phyloP scores from a whole-genome alignment of 2,329 filamentous ascomycete species.

The Beauveria australis region DNA sequence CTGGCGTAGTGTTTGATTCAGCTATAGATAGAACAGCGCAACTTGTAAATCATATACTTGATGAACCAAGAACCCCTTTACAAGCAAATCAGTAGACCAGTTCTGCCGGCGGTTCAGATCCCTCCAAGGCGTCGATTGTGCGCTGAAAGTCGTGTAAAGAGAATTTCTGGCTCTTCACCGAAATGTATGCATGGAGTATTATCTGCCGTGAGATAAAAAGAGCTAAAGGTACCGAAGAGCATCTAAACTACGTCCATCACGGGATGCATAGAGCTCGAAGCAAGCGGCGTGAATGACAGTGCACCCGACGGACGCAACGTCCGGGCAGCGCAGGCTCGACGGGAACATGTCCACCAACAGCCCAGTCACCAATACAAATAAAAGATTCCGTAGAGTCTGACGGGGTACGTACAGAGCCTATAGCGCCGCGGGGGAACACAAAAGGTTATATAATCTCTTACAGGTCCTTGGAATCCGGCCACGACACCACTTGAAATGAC shows the following conservation, averaged over 20 bases:
- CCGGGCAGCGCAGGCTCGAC: too few relatives aligned
- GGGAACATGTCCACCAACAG: background rate
- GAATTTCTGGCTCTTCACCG: too few relatives aligned
- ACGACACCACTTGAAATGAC: background rate
- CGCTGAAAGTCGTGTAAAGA: background rate
- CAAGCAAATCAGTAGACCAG: background rate
- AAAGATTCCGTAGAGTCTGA: background rate
- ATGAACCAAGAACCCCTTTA: too few relatives aligned
- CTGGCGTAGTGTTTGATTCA: background rate
- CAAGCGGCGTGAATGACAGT: too few relatives aligned
- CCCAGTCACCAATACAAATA: background rate
- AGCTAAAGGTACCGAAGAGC: too few relatives aligned
- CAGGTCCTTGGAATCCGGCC: background rate
- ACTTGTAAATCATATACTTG: too few relatives aligned
- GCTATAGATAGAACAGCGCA: background rate
- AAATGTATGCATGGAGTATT: too few relatives aligned
- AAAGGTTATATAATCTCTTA: background rate
- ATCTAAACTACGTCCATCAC: too few relatives aligned
- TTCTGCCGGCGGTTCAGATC: background rate
- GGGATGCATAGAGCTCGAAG: too few relatives aligned
- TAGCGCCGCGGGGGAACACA: background rate
- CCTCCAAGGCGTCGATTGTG: background rate
- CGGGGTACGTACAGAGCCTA: background rate
- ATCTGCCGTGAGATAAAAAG: too few relatives aligned
- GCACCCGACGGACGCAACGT: too few relatives aligned